Conservation (phyloP, 768 basidiomycete species). For the Roridomyces roridus region DNA sequence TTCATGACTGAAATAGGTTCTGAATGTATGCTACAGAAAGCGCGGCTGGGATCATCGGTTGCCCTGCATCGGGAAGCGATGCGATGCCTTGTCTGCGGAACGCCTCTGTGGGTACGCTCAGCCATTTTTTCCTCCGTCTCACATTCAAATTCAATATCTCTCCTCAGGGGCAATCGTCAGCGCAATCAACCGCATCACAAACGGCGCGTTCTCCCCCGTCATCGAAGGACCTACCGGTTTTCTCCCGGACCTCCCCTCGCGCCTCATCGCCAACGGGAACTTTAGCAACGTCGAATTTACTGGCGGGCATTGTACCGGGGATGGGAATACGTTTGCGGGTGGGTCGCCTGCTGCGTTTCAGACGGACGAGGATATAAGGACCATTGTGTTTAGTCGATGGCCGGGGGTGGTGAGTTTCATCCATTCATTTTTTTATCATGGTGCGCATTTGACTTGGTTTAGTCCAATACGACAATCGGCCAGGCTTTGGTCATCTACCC, state of each 20-base stretch:
- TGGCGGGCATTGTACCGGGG: conserved; percentile 51
- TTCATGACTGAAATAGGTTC: too few relatives aligned
- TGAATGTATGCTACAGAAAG: conserved; percentile 26
- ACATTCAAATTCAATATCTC: neutral
- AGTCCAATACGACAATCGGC: conserved; percentile 45
- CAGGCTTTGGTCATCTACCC: conserved; percentile 45
- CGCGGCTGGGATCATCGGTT: conserved; percentile 36
- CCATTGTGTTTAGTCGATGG: conserved; percentile 41
- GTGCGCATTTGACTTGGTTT: neutral
- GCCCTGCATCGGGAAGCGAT: conserved; percentile 31
- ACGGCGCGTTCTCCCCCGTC: conserved; percentile 36
- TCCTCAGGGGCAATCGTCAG: conserved; percentile 41
- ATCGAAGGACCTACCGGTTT: conserved; percentile 36
- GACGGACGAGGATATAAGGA: conserved; percentile 46
- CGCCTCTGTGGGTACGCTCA: conserved; percentile 38
- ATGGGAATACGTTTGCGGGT: conserved; percentile 47
- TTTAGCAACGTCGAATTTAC: conserved; percentile 41
- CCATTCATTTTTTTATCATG: neutral
- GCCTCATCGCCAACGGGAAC: conserved; percentile 38
- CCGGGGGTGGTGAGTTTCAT: conserved; percentile 37
- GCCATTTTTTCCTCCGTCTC: neutral
- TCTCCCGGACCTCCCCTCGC: conserved; percentile 43
- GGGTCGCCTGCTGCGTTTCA: conserved; percentile 42
- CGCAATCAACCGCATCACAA: conserved; percentile 43
- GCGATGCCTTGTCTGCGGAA: conserved; percentile 43